A percentile compares a stretch with the other conserved stretches of the same genome.
Conservation (phyloP, 2,329 filamentous ascomycete species). For the Aspergillus calidoustus region DNA sequence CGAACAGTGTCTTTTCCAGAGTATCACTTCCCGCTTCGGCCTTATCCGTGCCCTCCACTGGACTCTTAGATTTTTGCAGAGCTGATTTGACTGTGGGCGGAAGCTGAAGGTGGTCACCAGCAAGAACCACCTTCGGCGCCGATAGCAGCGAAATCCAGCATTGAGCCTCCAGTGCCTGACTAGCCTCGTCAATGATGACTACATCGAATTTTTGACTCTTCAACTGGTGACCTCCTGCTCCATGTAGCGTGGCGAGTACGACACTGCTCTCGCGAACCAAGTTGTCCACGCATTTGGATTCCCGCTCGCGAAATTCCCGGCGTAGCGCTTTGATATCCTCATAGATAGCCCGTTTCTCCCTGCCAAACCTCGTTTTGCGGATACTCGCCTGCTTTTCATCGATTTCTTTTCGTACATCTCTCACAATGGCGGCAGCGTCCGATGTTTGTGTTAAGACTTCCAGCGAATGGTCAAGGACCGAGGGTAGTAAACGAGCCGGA, state of each 20-base stretch:
- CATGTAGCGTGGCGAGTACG: constrained; percentile 89
- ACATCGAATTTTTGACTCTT: constrained; percentile 84
- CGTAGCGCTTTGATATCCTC: constrained; percentile 81
- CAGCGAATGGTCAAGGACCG: constrained; percentile 85
- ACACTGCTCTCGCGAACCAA: constrained; percentile 80
- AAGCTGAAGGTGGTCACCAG: constrained; percentile 91
- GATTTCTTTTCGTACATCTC: constrained; percentile 89
- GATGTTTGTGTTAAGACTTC: constrained; percentile 90
- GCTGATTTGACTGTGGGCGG: constrained; percentile 91
- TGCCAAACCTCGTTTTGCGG: constrained; percentile 80
- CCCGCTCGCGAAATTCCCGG: constrained; percentile 85
- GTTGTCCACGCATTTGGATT: constrained; percentile 77
- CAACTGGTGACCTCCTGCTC: constrained; percentile 83
- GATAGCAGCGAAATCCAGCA: constrained; percentile 91
- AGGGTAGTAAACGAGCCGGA: constrained; percentile 85
- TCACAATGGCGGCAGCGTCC: constrained; percentile 85
- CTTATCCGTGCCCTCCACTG: constrained; percentile 47
- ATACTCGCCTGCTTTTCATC: constrained; percentile 88
- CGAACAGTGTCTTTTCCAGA: constrained; percentile 90
- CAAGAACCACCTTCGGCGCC: constrained; percentile 82
- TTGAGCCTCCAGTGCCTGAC: constrained; percentile 92
- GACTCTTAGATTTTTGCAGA: constrained; percentile 50
- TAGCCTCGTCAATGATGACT: constrained; percentile 94
- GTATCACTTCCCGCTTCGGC: constrained; percentile 57
- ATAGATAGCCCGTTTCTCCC: constrained; percentile 81